Evolutionary conservation across 129 eudicot species (phyloP), one percentile per base, ranked within the genome.

Genomic region (Escallonia rubra): DNA sequence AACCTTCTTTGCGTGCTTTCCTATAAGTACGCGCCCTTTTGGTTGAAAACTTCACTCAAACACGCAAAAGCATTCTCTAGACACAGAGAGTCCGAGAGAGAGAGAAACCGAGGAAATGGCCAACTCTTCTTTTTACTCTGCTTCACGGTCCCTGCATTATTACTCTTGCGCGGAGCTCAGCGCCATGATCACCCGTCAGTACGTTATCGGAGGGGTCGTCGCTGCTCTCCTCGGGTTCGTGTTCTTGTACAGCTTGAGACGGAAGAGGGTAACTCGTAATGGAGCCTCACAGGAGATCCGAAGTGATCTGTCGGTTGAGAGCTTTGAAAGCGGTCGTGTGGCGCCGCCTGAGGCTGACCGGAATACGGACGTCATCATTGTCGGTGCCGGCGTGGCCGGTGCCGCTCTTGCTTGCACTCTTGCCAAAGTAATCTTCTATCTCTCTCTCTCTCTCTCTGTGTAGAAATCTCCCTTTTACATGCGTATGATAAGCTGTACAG

Each of bases 361-460:
- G 39, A 70, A 63, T 12, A 67, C 86, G 10, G 90, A 85, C 71
- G 78, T 85, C 51, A 78, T 85, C 60, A 66, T 81, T 14, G 87
- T 85, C 47, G 91, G 91, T 3, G 87, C 91, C 43, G 91, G 91
- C 46, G 91, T 85, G 59, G 91, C 91, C 41, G 91, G 91, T 53
- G 82, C 87, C 45, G 91, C 91, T 44, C 86, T 85, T 60, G 87
- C 91, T 58, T 79, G 75, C 69, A 76, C 91, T 63, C 85, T 85
- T 53, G 91, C 85, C 39, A 85, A 81, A 79, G 90, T 85, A 68
- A 59, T 47, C 34, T 11, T 51, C 45, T 40, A 38, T 51, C 10
- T 39, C 11, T 40, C 4, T 49, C 58, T 49, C 45, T 10, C 6
- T 16, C 38, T 49, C 10, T 38, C 8, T 6, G 39, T 11, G 23